Conservation (phyloP, 441 rosid genomes). For the Adansonia grandidieri region DNA sequence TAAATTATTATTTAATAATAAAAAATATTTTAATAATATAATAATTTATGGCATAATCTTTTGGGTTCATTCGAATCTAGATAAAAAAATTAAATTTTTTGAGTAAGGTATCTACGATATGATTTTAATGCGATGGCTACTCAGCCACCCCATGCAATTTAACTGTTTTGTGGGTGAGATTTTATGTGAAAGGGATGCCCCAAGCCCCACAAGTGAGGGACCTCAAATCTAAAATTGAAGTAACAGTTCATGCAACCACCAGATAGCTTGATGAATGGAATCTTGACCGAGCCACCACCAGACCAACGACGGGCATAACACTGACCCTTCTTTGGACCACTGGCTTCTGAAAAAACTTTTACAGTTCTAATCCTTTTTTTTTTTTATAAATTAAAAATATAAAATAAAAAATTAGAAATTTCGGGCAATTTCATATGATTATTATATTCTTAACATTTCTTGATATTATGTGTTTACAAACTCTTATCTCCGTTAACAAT, state of each 20-base stretch:
- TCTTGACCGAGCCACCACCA: not conserved
- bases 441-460: no score
- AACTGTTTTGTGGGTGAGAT: slow-evolving; percentile 1
- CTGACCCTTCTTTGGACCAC: not conserved
- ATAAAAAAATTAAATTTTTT: no score
- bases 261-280: not conserved
- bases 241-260: not conserved
- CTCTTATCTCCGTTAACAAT: no score
- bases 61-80: no score
- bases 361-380: no score
- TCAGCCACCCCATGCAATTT: not conserved
- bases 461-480: no score
- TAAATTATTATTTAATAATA: no score
- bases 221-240: not conserved
- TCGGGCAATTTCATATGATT: no score
- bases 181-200: not conserved
- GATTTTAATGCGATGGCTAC: not conserved
- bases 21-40: no score
- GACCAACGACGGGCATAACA: not conserved
- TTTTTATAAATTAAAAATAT: no score
- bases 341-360: not conserved
- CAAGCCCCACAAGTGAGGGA: slow-evolving; percentile 1
- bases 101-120: not conserved
- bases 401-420: no score
- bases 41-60: no score